Evolutionary conservation across 139 green algal genomes (phyloP), one percentile per base, ranked within the genome.

Genomic region (Diplosphaera chodatii): DNA sequence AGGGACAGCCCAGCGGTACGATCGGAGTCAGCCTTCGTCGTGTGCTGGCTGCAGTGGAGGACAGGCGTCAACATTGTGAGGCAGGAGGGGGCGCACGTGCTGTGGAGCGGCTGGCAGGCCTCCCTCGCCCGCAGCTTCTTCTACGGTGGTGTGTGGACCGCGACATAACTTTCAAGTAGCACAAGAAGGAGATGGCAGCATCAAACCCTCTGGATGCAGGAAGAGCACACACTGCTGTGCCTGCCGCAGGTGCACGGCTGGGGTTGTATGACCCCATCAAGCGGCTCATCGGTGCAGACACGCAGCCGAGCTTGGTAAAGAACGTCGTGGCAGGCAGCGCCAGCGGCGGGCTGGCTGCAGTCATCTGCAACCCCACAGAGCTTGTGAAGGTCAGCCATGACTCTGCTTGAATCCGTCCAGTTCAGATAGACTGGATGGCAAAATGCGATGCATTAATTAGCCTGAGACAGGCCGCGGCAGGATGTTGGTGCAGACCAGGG

Each of bases 251-350:
- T 69, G 71, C 93, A 21, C 77, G 92, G 27, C 84, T 97, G 29
- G 92, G 92, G 3, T 72, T 93, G 27, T 97, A 96, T 72, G 81
- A 72, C 10, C 91, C 89, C 16, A 84, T 92, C 63, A 93, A 94
- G 68, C 22, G 28, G 22, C 21, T 72, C 4, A 59, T 85, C 33
- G 74, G 75, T 0, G 75, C 70, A 0, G 67, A 83, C 73, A 65
- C 77, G 3, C 68, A 80, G 23, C 40, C 27, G 23, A 67, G 73
- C 8, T 40, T 85, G 2, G 18, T 73, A 31, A 69, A 64, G 23
- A 96, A 96, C 69, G 66, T 93, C 15, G 69, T 83, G 23, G 85
- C 85, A 0, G 89, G 89, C 33, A 87, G 80, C 76, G 63, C 88
- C 15, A 85, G 69, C 40, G 91, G 91, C 48, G 87, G 80, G 34